Evolutionary conservation across 2,329 filamentous ascomycete genomes (phyloP).

Genomic region (Sordariomycetes sp.): DNA sequence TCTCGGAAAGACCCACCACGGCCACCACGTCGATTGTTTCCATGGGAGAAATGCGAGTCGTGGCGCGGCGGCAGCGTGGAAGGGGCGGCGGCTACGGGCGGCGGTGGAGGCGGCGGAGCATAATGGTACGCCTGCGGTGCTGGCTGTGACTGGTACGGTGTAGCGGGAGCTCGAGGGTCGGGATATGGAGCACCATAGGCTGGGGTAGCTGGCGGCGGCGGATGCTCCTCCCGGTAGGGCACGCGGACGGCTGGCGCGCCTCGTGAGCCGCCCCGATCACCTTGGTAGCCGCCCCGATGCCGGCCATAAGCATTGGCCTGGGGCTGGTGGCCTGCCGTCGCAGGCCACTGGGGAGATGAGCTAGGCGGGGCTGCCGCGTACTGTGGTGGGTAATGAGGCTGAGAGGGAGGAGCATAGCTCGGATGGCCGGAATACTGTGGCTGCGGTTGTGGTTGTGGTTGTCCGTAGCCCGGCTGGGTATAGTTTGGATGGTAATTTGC

Average conservation of each 20-base stretch:
- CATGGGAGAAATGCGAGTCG: constrained; percentile 18
- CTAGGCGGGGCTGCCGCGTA: constrained; percentile 1
- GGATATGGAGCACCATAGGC: not conserved
- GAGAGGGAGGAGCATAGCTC: constrained; percentile 20
- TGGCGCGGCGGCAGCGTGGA: constrained; percentile 13
- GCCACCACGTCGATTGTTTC: constrained; percentile 21
- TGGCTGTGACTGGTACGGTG: not conserved
- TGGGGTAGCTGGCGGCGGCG: not conserved
- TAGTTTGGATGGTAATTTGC: constrained; percentile 51
- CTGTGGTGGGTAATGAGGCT: constrained; percentile 9
- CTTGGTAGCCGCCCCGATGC: constrained; percentile 24
- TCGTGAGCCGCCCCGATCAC: constrained; percentile 28
- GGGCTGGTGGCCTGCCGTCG: not conserved
- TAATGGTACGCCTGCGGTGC: constrained; percentile 20
- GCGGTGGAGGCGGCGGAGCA: constrained; percentile 25
- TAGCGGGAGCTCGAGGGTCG: constrained; percentile 1
- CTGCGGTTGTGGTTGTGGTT: constrained; percentile 17
- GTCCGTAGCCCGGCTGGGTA: constrained; percentile 33
- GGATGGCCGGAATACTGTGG: constrained; percentile 24
- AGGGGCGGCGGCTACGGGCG: constrained; percentile 14
- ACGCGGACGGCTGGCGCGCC: not conserved
- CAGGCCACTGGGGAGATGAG: constrained; percentile 1
- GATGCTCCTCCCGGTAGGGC: not conserved
- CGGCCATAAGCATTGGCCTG: not conserved
- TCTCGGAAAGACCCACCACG: constrained; percentile 24